phyloP scores from a whole-genome alignment of 2,329 filamentous ascomycete species.

The Lachnellula occidentalis region DNA sequence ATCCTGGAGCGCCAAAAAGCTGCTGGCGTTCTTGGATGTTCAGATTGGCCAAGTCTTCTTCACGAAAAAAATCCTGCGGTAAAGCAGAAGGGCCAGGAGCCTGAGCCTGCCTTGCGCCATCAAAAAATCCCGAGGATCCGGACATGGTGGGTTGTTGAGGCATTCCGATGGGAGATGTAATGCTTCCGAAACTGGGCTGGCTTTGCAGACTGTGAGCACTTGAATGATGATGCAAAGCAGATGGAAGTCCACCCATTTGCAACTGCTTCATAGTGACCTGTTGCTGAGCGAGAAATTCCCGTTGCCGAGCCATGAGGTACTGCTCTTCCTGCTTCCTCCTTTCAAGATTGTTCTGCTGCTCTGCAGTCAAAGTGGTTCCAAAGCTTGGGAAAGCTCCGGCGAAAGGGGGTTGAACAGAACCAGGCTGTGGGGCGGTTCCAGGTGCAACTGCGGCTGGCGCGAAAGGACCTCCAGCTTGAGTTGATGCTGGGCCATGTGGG shows the following conservation, averaged over 20 bases:
- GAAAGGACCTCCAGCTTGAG: constrained; percentile 33
- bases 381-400: constrained; percentile 93
- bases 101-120: constrained; percentile 43
- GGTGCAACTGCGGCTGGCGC: constrained; percentile 34
- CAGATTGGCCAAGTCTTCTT: constrained; percentile 71
- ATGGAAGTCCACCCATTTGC: constrained; percentile 49
- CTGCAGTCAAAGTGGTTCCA: constrained; percentile 89
- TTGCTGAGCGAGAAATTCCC: constrained; percentile 85
- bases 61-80: constrained; percentile 51
- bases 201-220: constrained; percentile 95
- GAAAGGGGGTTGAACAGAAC: constrained; percentile 77
- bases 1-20: constrained; percentile 15
- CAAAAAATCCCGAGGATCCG: constrained; percentile 63
- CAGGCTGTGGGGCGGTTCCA: constrained; percentile 42
- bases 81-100: constrained; percentile 38
- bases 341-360: constrained; percentile 96
- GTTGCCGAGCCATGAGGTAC: constrained; percentile 91
- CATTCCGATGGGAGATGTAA: constrained; percentile 72
- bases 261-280: constrained; percentile 73
- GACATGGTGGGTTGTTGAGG: constrained; percentile 46
- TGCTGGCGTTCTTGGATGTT: constrained; percentile 39
- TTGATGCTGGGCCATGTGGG: constrained; percentile 70
- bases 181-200: constrained; percentile 93
- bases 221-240: constrained; percentile 79
- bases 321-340: constrained; percentile 97